These are phyloP conservation scores for Trametes meyenii DNA, from an alignment of 768 basidiomycete genomes.

Conservation along the genomic window DNA sequence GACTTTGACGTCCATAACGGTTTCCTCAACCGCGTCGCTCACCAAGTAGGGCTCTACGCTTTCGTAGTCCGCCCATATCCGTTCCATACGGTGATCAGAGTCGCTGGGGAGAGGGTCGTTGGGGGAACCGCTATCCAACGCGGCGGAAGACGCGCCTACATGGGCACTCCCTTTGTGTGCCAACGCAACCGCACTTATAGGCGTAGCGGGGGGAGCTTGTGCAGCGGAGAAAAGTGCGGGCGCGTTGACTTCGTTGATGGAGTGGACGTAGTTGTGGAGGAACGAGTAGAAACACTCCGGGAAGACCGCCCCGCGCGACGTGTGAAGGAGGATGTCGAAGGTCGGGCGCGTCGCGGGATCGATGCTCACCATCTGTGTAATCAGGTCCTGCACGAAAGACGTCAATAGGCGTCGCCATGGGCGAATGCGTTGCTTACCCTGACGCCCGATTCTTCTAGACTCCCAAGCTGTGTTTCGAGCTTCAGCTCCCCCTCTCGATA, in stretches of 20 bases:
- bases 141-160: conserved; percentile 7
- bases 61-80: conserved; percentile 87
- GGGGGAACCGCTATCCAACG: conserved; percentile 15
- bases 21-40: conserved; percentile 48
- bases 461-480: conserved; percentile 68
- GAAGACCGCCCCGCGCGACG: conserved; percentile 76
- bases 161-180: conserved; percentile 7
- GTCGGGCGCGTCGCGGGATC: conserved; percentile 77
- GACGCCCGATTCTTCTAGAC: conserved; percentile 81
- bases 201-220: conserved; percentile 35
- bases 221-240: conserved; percentile 43
- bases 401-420: not conserved
- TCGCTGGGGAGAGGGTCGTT: conserved; percentile 64
- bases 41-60: conserved; percentile 73
- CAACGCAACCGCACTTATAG: conserved; percentile 30
- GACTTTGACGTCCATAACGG: conserved; percentile 56
- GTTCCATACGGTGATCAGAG: conserved; percentile 83
- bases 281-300: conserved; percentile 96
- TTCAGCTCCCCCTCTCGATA: conserved; percentile 85
- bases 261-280: conserved; percentile 85
- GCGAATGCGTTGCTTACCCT: conserved; percentile 54
- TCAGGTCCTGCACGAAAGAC: conserved; percentile 60
- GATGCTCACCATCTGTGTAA: conserved; percentile 87
- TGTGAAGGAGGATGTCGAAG: conserved; percentile 78
- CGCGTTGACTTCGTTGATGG: conserved; percentile 69